Base-by-base conservation (phyloP, 768 basidiomycete species). In the Crucibulum laeve region DNA sequence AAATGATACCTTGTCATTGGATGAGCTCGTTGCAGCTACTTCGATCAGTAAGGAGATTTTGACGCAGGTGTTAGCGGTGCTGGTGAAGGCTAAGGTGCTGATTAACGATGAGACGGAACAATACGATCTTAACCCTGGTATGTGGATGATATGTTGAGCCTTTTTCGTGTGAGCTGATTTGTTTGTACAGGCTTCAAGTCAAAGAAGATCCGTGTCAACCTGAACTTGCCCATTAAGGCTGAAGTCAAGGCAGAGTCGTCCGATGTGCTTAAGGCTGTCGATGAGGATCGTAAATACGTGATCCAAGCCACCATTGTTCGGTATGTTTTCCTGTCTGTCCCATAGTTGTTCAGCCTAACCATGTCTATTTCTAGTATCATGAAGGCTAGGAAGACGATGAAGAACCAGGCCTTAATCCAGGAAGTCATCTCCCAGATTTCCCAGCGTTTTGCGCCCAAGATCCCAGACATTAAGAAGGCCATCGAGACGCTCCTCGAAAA, bases 381-480 rank as follows among this genome's bases (percentile, higher is more conserved):
- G 92, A 94, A 94, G 67, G 90, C 91, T 21, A 80, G 91, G 25
- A 92, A 92, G 78, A 87, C 86, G 49, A 87, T 94, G 84, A 94
- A 93, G 76, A 91, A 93, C 66, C 90, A 94, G 56, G 74, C 82
- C 0, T 63, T 94, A 53, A 91, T 94, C 50, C 84, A 86, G 56
- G 92, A 95, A 58, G 90, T 93, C 48, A 89, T 91, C 51, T 84
- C 87, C 8, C 89, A 92, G 62, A 87, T 94, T 52, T 83, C 87
- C 5, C 79, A 86, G 53, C 79, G 91, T 40, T 94, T 94, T 64
- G 79, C 87, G 5, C 94, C 95, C 18, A 93, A 91, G 71, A 89
- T 97, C 41, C 84, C 91, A 2, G 93, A 96, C 59, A 93, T 98
- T 69, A 98, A 98, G 67, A 94, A 95, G 82, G 89, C 91, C 3